phyloP scores from a whole-genome alignment of 805 yeast genomes.

The Nakazawaea anatomiae region DNA sequence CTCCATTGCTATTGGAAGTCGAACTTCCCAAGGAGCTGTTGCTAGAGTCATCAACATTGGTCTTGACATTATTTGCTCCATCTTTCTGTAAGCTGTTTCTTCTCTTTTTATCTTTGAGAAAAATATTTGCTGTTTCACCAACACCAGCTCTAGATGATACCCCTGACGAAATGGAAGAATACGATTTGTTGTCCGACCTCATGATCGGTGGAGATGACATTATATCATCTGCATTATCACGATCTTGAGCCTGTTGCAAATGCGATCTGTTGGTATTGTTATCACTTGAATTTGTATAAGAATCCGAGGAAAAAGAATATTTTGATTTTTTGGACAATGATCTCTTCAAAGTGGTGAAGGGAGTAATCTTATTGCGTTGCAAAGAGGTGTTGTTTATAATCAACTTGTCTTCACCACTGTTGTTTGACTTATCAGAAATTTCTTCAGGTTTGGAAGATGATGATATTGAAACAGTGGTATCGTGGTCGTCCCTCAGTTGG shows the following conservation, averaged over 20 bases:
- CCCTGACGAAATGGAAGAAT: constrained; percentile 7
- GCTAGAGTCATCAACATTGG: constrained; percentile 11
- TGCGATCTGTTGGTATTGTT: neutral
- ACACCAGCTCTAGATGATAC: neutral
- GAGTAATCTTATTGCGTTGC: constrained; percentile 2
- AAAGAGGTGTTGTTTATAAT: constrained; percentile 4
- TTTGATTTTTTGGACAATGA: neutral
- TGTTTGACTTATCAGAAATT: neutral
- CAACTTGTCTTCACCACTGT: neutral
- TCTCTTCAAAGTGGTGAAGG: neutral
- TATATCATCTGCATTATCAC: neutral
- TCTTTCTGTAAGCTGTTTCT: neutral
- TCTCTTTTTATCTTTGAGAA: constrained; percentile 3
- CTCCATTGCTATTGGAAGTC: constrained; percentile 1
- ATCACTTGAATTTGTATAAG: neutral
- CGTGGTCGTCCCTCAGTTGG: neutral
- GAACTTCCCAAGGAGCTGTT: neutral
- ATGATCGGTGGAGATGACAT: constrained; percentile 8
- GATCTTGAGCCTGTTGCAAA: neutral
- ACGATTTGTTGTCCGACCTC: constrained; percentile 5
- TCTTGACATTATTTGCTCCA: neutral
- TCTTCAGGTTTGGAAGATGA: constrained; percentile 5
- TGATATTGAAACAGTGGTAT: constrained; percentile 3
- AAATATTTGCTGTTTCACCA: constrained; percentile 1
- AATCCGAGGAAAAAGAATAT: neutral